phyloP scores from a whole-genome alignment of 2,329 filamentous ascomycete genomes.

The Cryphonectria carpinicola region DNA sequence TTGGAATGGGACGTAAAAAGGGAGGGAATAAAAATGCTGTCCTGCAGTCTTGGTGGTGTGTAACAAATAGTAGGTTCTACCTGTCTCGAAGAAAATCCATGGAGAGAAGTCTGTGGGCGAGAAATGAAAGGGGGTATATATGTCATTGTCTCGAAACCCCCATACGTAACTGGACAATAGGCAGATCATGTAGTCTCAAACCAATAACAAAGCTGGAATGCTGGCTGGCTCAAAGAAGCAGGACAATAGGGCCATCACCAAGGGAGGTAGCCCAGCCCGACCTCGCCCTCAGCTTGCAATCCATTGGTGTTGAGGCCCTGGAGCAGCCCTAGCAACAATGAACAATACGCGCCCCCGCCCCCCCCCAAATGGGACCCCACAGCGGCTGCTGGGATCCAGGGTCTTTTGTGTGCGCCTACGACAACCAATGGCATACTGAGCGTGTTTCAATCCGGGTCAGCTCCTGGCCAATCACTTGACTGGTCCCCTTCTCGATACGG shows the following conservation, averaged over 20 bases:
- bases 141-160: conserved; percentile 1
- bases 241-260: conserved; percentile 6
- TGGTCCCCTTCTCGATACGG: neutral
- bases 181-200: neutral
- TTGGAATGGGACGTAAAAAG: neutral
- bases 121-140: conserved; percentile 4
- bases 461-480: conserved; percentile 14
- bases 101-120: neutral
- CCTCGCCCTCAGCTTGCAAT: neutral
- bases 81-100: neutral
- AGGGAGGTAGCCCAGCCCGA: neutral
- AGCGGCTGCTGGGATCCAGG: conserved; percentile 5
- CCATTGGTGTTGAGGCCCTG: conserved; percentile 9
- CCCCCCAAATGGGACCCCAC: neutral
- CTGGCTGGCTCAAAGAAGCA: conserved; percentile 17
- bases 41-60: neutral
- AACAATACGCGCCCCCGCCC: conserved; percentile 19
- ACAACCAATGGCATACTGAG: conserved; percentile 18
- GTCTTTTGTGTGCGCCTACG: conserved; percentile 1
- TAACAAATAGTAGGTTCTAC: neutral
- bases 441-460: conserved; percentile 9
- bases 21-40: neutral
- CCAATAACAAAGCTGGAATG: conserved; percentile 5
- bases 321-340: neutral
- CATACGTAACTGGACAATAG: neutral